Evolutionary conservation across 2,329 filamentous ascomycete genomes (phyloP), one percentile per base, ranked within the genome.

Genomic region (Talaromyces sp.): DNA sequence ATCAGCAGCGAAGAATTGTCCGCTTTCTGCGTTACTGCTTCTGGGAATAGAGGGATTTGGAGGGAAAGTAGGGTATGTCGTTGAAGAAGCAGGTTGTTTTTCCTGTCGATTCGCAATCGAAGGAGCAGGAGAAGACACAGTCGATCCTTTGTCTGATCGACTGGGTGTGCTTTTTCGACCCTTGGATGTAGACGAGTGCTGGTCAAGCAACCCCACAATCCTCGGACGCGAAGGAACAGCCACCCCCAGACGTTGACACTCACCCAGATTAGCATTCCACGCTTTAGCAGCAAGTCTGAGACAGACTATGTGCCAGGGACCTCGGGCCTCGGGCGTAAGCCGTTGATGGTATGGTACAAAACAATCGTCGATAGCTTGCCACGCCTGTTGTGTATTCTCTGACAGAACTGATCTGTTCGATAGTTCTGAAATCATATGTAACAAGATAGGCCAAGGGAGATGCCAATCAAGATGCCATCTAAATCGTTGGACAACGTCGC

Each of bases 391-490:
- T n/a, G 50, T 63, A 6, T 16, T 16, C 39, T 63, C 50, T 27
- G 50, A 63, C 11, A 57, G 37, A 39, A 63, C 14, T 16, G 61
- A 63, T 19, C 41, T 37, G 6, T 63, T 54, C n/a, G 61, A 43
- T 14, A 63, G 19, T 24, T 63, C 48, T 11, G 61, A 63, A 24
- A 63, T 27, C 48, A 63, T 14, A n/a, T 35, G 57, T 3, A 63
- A 39, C 13, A 63, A 39, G n/a, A 56, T 45, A 47, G 61, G 61
- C 61, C 61, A 63, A 39, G 61, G 60, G 16, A 63, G 39, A 27
- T 63, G 61, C 61, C 61, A 63, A 47, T 63, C 61, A 35, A 63
- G 52, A 37, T 63, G 61, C 61, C 61, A 63, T 43, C 45, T 6
- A n/a, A 24, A 63, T 19, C 39, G 50, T 47, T 19, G 43, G 13